Evolutionary conservation across 129 eudicot genomes (phyloP).

Genomic region (Mikania micrantha): DNA sequence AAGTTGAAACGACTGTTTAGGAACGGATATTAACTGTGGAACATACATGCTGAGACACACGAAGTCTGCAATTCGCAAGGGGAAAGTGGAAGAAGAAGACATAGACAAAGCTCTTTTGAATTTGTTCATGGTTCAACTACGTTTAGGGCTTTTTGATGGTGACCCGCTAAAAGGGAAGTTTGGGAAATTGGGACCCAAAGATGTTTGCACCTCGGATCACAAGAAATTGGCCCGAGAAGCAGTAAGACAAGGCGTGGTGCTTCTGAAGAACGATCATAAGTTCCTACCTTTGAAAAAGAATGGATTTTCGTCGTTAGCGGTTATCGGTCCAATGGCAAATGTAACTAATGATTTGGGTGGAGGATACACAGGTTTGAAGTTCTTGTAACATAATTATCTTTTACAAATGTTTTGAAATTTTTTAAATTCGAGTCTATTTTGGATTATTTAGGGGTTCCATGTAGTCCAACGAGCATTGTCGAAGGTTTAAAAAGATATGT

Average conservation of each 20-base stretch:
- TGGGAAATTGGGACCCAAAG: constrained; percentile 48
- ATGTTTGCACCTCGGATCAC: constrained; percentile 66
- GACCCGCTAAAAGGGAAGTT: constrained; percentile 45
- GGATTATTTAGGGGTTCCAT: constrained; percentile 57
- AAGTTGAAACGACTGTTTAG: constrained; percentile 26
- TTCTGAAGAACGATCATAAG: constrained; percentile 68
- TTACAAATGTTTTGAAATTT: neutral
- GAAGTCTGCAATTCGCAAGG: constrained; percentile 51
- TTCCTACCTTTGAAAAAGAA: constrained; percentile 66
- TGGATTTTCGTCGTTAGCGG: constrained; percentile 54
- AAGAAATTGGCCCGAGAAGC: constrained; percentile 78
- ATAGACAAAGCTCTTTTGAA: constrained; percentile 72
- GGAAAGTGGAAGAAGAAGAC: constrained; percentile 64
- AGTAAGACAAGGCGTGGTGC: constrained; percentile 80
- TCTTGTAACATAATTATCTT: neutral
- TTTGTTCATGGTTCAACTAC: constrained; percentile 65
- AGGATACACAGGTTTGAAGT: constrained; percentile 65
- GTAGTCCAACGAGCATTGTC: constrained; percentile 52
- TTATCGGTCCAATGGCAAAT: constrained; percentile 83
- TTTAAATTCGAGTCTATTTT: neutral
- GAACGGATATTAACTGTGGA: constrained; percentile 90
- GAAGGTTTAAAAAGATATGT: constrained; percentile 54
- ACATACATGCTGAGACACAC: constrained; percentile 70
- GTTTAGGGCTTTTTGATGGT: constrained; percentile 80
- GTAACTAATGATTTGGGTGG: constrained; percentile 55